Conservation (phyloP, 2,329 filamentous ascomycete species). For the Aureobasidium sp. region DNA sequence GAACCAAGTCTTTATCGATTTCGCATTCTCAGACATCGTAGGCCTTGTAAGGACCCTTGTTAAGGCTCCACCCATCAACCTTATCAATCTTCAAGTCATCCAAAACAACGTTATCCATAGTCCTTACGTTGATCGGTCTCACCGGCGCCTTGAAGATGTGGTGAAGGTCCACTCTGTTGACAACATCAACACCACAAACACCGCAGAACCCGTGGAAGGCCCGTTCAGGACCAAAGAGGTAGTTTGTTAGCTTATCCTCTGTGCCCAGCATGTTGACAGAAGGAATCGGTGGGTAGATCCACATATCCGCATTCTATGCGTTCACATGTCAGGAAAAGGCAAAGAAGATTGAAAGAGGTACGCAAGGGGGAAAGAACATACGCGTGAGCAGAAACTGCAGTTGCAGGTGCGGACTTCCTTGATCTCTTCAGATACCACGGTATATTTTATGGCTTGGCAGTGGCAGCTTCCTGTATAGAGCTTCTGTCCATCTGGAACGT, state of each 20-base stretch:
- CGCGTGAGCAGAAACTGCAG: constrained; percentile 6
- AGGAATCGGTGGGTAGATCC: not conserved
- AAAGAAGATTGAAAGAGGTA: not conserved
- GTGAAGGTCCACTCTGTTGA: not conserved
- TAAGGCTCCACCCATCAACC: not conserved
- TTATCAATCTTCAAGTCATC: not conserved
- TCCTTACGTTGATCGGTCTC: constrained; percentile 1
- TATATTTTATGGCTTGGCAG: constrained; percentile 4
- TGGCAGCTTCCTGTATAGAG: constrained; percentile 9
- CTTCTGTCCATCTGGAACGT: not conserved
- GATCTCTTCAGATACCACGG: not conserved
- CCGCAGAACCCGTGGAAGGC: constrained; percentile 1
- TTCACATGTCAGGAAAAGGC: not conserved
- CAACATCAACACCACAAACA: constrained; percentile 3
- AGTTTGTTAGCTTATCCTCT: not conserved
- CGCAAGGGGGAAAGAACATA: not conserved
- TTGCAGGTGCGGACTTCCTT: not conserved
- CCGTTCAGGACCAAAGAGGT: not conserved
- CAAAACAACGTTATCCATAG: not conserved
- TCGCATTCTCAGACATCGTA: not conserved
- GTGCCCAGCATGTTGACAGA: not conserved
- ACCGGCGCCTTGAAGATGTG: not conserved
- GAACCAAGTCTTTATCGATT: too few species aligned
- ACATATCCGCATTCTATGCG: constrained; percentile 1
- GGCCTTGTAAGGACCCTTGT: not conserved